Conservation (phyloP, 108 stramenopile species). For the Cyclotella atomus region DNA sequence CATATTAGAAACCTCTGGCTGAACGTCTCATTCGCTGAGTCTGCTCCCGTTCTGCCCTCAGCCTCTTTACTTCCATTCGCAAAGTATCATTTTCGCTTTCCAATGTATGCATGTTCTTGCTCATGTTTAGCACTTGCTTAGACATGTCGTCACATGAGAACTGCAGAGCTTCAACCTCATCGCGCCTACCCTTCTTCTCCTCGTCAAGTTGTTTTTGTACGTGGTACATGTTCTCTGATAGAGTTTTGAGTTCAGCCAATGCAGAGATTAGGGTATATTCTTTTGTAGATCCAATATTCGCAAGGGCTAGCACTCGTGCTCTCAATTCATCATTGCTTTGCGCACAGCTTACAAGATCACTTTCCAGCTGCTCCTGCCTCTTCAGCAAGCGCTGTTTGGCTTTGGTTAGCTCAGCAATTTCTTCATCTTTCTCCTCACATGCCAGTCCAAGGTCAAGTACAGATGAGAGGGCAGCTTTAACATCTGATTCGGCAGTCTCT, state of each 20-base stretch:
- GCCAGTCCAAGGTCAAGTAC: slow-evolving; percentile 4
- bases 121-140: slow-evolving; percentile 20
- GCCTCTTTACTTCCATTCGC: slow-evolving; percentile 5
- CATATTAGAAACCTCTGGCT: slow-evolving; percentile 15
- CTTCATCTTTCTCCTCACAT: slow-evolving; percentile 2
- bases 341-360: slow-evolving; percentile 7
- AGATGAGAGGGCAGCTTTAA: background rate
- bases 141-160: slow-evolving; percentile 21
- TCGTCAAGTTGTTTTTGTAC: slow-evolving; percentile 9
- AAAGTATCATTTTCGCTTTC: slow-evolving; percentile 21
- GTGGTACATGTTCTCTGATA: slow-evolving; percentile 21
- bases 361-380: slow-evolving; percentile 4
- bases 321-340: slow-evolving; percentile 20
- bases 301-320: background rate
- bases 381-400: background rate
- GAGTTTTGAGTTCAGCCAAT: slow-evolving; percentile 22
- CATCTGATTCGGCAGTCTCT: background rate
- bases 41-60: slow-evolving; percentile 1
- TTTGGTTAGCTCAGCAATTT: slow-evolving; percentile 10
- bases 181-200: slow-evolving; percentile 3
- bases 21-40: slow-evolving; percentile 13
- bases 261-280: slow-evolving; percentile 25
- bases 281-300: slow-evolving; percentile 10
- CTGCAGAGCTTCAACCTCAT: slow-evolving; percentile 26
- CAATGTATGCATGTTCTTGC: slow-evolving; percentile 12